Conservation (phyloP, 179 eudicot species). For the Beta corolliflora region DNA sequence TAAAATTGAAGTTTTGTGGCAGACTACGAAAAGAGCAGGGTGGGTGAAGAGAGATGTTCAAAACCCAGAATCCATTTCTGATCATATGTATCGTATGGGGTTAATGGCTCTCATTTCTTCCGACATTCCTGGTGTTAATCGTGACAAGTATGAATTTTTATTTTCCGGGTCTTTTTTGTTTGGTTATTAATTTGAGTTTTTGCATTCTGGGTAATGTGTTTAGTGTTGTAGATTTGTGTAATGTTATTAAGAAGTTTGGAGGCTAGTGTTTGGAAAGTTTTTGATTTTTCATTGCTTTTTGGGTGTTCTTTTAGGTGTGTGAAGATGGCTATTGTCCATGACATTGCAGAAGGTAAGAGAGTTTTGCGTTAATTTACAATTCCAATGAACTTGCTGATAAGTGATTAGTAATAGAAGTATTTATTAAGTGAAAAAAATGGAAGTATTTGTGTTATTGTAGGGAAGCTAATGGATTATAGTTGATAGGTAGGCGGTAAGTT, state of each 20-base stretch:
- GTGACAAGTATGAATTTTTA: conserved; percentile 62
- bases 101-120: conserved; percentile 84
- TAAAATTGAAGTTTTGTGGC: conserved; percentile 12
- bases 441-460: background rate
- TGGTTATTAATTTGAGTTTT: background rate
- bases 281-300: no score
- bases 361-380: background rate
- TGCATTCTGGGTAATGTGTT: background rate
- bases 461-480: background rate
- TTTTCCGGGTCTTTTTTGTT: conserved; percentile 3
- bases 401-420: background rate
- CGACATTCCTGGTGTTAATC: conserved; percentile 81
- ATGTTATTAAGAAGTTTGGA: no score
- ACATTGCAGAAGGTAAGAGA: conserved; percentile 87
- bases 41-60: conserved; percentile 69
- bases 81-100: conserved; percentile 98
- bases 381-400: background rate
- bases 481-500: background rate
- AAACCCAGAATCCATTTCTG: conserved; percentile 88
- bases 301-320: conserved; percentile 52
- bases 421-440: background rate
- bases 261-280: no score
- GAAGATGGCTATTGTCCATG: conserved; percentile 97
- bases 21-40: conserved; percentile 91
- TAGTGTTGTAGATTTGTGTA: background rate